phyloP scores from a whole-genome alignment of 163 green algal species.

The Coccomyxa subellipsoidea region DNA sequence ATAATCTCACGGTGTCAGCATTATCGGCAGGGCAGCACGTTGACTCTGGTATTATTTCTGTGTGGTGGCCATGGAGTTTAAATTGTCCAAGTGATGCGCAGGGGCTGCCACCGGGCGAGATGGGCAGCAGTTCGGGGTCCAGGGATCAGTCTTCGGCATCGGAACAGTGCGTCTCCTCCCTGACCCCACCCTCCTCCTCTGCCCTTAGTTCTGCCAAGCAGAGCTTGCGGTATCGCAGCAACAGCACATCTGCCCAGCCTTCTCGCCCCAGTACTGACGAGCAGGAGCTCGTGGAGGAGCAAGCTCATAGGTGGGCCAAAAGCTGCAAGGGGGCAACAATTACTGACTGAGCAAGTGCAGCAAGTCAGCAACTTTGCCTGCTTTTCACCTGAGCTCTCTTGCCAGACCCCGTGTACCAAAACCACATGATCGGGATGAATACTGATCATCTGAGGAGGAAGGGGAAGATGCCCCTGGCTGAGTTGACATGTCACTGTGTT shows the following conservation, averaged over 20 bases:
- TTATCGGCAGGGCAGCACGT: too few relatives aligned
- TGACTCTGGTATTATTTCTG: too few relatives aligned
- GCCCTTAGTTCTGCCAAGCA: not conserved
- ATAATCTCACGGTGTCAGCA: too few relatives aligned
- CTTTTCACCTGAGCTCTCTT: not conserved
- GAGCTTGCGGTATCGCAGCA: not conserved
- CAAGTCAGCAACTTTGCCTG: not conserved
- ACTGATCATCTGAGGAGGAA: not conserved
- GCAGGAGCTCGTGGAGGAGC: not conserved
- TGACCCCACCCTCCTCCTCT: not conserved
- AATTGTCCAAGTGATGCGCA: not conserved
- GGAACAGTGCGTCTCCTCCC: constrained; percentile 4
- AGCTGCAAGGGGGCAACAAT: not conserved
- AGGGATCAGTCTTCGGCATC: not conserved
- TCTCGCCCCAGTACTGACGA: not conserved
- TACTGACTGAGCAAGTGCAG: not conserved
- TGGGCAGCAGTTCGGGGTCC: not conserved
- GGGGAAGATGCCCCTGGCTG: not conserved
- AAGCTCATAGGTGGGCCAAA: not conserved
- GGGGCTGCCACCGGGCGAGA: not conserved
- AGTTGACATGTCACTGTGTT: not conserved
- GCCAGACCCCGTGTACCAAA: too few relatives aligned
- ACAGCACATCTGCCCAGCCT: not conserved
- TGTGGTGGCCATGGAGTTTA: too few relatives aligned
- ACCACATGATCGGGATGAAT: not conserved